These are phyloP conservation scores for Alternaria sp. DNA, from an alignment of 2,329 filamentous ascomycete genomes.

Conservation along the genomic window DNA sequence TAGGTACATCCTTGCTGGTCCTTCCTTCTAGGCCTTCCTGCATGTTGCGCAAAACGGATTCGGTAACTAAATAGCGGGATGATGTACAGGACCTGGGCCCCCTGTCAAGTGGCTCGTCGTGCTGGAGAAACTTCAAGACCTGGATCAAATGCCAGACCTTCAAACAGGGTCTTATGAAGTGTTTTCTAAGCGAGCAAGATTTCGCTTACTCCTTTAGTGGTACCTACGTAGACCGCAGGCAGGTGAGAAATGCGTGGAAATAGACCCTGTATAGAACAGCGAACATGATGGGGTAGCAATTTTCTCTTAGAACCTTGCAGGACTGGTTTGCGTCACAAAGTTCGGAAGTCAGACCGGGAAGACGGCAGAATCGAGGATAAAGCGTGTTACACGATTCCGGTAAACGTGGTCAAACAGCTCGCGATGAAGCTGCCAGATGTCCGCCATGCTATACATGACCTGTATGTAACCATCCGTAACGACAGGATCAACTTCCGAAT, in stretches of 20 bases:
- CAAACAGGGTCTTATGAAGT: neutral
- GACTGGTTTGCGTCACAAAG: slow-evolving; percentile 26
- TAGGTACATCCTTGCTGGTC: slow-evolving; percentile 16
- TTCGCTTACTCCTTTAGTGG: neutral
- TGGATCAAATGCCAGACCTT: neutral
- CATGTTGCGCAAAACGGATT: slow-evolving; percentile 20
- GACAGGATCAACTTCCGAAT: slow-evolving; percentile 31
- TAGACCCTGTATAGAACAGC: neutral
- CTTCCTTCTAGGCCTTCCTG: neutral
- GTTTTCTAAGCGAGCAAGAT: neutral
- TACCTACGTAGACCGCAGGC: neutral
- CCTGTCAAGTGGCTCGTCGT: slow-evolving; percentile 9
- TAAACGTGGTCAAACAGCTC: slow-evolving; percentile 4
- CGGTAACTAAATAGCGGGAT: slow-evolving; percentile 22
- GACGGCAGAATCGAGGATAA: slow-evolving; percentile 19
- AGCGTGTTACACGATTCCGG: slow-evolving; percentile 10
- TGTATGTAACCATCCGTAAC: slow-evolving; percentile 31
- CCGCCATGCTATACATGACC: slow-evolving; percentile 1
- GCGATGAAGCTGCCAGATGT: neutral
- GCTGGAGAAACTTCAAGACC: neutral
- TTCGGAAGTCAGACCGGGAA: slow-evolving; percentile 16
- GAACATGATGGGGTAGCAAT: slow-evolving; percentile 6
- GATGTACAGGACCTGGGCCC: slow-evolving; percentile 10
- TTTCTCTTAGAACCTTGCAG: slow-evolving; percentile 2
- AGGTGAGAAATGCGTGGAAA: neutral